Evolutionary conservation across 768 basidiomycete genomes (phyloP).

Genomic region (Infundibulicybe gibba): DNA sequence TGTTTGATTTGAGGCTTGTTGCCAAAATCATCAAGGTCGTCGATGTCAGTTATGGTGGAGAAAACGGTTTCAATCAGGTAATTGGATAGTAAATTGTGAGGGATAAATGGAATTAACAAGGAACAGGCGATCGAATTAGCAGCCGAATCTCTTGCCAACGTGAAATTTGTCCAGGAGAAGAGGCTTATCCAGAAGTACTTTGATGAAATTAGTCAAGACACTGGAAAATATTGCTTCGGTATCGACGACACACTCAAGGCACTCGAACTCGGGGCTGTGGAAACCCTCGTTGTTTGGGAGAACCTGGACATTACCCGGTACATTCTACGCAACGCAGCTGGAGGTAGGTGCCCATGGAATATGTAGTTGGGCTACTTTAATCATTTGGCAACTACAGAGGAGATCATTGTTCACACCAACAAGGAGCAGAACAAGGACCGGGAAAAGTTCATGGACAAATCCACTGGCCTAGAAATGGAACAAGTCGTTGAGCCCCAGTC

Average conservation of each 20-base stretch:
- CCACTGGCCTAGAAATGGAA: constrained; percentile 96
- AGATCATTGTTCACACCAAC: constrained; percentile 72
- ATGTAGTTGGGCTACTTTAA: background rate
- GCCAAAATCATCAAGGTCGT: constrained; percentile 97
- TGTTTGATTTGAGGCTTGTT: constrained; percentile 87
- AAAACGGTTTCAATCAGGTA: constrained; percentile 99
- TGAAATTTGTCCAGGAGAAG: constrained; percentile 99
- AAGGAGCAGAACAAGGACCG: constrained; percentile 90
- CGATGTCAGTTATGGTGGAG: constrained; percentile 97
- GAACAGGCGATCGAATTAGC: constrained; percentile 92
- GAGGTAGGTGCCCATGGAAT: constrained; percentile 45
- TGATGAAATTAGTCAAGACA: constrained; percentile 98
- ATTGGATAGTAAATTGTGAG: constrained; percentile 1
- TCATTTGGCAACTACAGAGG: constrained; percentile 49
- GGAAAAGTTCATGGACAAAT: constrained; percentile 94
- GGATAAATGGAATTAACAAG: background rate
- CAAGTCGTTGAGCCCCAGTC: constrained; percentile 75
- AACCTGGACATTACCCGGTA: constrained; percentile 91
- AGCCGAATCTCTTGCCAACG: constrained; percentile 92
- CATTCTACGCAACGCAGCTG: constrained; percentile 86
- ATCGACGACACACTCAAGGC: constrained; percentile 96
- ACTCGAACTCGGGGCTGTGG: constrained; percentile 93
- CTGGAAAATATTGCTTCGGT: constrained; percentile 95
- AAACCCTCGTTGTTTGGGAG: constrained; percentile 98
- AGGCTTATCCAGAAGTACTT: constrained; percentile 97